Percentiles rank a stretch among this genome's conserved stretches.
phyloP scores from a whole-genome alignment of 345 rosid genomes.

The Murraya koenigii region DNA sequence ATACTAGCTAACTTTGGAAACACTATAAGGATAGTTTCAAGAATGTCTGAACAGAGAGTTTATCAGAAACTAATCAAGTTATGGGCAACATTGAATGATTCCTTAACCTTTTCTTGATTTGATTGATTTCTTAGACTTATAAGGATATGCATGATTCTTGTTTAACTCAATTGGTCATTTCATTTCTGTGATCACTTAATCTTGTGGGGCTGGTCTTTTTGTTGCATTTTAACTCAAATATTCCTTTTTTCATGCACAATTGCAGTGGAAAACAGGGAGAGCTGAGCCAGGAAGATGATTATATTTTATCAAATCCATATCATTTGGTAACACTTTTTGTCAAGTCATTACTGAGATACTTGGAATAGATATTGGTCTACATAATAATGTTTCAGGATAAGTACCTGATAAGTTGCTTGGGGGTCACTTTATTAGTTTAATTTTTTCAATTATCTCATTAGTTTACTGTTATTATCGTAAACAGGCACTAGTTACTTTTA shows the following conservation, averaged over 20 bases:
- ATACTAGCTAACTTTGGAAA: background rate
- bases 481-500: background rate
- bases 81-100: background rate
- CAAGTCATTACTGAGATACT: background rate
- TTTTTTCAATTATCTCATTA: background rate
- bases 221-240: slow-evolving; percentile 16
- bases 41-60: background rate
- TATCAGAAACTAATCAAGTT: background rate
- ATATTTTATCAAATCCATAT: slow-evolving; percentile 88
- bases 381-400: background rate
- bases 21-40: background rate
- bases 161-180: background rate
- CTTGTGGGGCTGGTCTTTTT: slow-evolving; percentile 9
- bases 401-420: background rate
- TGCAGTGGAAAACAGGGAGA: slow-evolving; percentile 83
- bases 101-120: background rate
- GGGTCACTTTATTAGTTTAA: background rate
- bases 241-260: slow-evolving; percentile 1
- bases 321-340: slow-evolving; percentile 65
- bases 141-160: background rate
- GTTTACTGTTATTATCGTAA: background rate
- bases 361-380: slow-evolving; percentile 3
- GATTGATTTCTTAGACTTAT: background rate
- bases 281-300: slow-evolving; percentile 74
- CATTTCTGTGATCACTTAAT: background rate